A percentile compares a stretch with the other conserved stretches of the same genome.
phyloP scores from a whole-genome alignment of 2,329 filamentous ascomycete species.

The Botryotinia globosa region DNA sequence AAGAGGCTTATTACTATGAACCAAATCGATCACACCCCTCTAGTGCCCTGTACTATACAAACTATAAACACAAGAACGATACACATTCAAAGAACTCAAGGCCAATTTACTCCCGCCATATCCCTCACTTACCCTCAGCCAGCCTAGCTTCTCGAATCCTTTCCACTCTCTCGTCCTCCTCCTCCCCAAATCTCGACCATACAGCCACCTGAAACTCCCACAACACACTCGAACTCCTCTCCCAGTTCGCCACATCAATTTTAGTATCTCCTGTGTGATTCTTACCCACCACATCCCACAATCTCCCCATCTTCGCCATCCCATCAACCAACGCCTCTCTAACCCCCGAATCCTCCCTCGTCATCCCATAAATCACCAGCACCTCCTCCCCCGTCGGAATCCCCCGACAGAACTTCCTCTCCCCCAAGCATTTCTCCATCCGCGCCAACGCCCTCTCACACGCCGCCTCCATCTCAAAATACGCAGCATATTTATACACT shows the following conservation, averaged over 20 bases:
- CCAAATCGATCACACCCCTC: not conserved
- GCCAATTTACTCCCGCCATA: not conserved
- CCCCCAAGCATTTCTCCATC: not conserved
- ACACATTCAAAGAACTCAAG: no score
- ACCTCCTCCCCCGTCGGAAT: not conserved
- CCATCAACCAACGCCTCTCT: not conserved
- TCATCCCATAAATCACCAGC: not conserved
- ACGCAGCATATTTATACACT: not conserved
- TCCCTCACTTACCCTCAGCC: not conserved
- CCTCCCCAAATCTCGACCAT: no score
- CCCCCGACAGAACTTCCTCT: not conserved
- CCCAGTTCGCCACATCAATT: not conserved
- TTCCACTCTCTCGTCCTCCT: not conserved
- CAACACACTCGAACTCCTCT: not conserved
- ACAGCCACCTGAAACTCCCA: not conserved
- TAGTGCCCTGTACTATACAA: no score
- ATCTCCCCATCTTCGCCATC: not conserved
- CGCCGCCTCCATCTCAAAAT: not conserved
- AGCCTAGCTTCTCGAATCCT: not conserved
- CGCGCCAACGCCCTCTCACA: no score
- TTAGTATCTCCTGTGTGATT: not conserved
- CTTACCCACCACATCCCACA: not conserved
- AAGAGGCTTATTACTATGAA: fast-evolving
- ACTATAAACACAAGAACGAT: no score
- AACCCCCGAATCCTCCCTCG: not conserved